These are phyloP conservation scores for Saccharum hybrid DNA, from an alignment of 202 grass and related monocot genomes.

Conservation along the genomic window DNA sequence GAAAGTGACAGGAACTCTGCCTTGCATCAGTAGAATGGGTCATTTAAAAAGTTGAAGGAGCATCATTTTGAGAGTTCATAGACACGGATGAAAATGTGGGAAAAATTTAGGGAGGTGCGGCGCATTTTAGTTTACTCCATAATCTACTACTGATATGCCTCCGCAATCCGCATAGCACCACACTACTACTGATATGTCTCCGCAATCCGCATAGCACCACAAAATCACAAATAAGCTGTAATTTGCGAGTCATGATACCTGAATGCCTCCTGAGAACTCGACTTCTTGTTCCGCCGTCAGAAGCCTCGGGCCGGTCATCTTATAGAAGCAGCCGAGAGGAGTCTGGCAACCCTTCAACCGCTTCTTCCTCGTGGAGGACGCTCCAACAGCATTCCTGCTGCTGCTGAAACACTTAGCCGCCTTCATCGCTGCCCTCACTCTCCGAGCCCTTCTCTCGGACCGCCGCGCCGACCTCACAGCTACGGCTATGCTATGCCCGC, in stretches of 20 bases:
- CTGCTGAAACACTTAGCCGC: conserved; percentile 41
- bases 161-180: neutral
- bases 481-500: conserved; percentile 41
- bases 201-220: neutral
- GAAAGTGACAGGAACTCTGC: neutral
- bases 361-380: conserved; percentile 60
- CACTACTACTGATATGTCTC: too few species aligned
- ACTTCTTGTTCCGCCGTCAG: conserved; percentile 74
- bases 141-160: neutral
- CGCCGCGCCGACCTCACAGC: conserved; percentile 71
- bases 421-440: conserved; percentile 63
- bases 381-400: conserved; percentile 9
- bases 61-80: too few species aligned
- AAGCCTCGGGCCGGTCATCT: conserved; percentile 58
- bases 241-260: conserved; percentile 45
- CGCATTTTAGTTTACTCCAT: neutral
- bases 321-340: conserved; percentile 59
- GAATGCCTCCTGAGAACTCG: conserved; percentile 78
- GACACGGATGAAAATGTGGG: too few species aligned
- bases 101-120: neutral
- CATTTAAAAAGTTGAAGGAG: too few species aligned
- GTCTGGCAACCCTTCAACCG: conserved; percentile 55
- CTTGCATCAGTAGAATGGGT: neutral
- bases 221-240: neutral
- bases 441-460: conserved; percentile 72